Evolutionary conservation across 73 alveolate genomes (phyloP).

Genomic region (Uronychia binucleata): DNA sequence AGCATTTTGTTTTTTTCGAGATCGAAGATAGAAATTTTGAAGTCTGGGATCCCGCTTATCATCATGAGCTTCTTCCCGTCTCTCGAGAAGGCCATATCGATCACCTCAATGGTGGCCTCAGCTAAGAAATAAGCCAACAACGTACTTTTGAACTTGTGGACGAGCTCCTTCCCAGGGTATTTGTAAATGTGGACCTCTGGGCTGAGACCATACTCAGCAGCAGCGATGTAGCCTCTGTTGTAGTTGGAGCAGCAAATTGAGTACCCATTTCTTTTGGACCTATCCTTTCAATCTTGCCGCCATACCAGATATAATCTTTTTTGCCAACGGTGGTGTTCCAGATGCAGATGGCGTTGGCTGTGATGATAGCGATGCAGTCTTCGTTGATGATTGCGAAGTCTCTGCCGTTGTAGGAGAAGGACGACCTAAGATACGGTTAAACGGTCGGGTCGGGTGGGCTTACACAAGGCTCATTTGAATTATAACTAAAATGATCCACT

Average conservation of each 20-base stretch:
- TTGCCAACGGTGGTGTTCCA: slow-evolving; percentile 78
- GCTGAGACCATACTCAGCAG: slow-evolving; percentile 83
- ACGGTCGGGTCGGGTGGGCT: neutral
- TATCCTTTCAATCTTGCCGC: neutral
- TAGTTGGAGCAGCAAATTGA: slow-evolving; percentile 65
- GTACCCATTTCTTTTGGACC: slow-evolving; percentile 75
- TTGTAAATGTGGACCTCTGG: slow-evolving; percentile 81
- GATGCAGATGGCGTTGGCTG: slow-evolving; percentile 71
- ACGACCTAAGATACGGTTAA: neutral
- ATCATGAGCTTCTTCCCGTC: slow-evolving; percentile 76
- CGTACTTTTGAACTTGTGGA: slow-evolving; percentile 39
- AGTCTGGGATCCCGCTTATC: slow-evolving; percentile 83
- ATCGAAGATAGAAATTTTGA: slow-evolving; percentile 75
- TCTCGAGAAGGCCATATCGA: slow-evolving; percentile 77
- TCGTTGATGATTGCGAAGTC: slow-evolving; percentile 58
- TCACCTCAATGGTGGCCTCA: slow-evolving; percentile 62
- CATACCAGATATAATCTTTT: slow-evolving; percentile 76
- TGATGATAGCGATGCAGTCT: slow-evolving; percentile 48
- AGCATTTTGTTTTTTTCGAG: slow-evolving; percentile 63
- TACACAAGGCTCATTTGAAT: slow-evolving; percentile 1
- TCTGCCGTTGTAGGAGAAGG: slow-evolving; percentile 48
- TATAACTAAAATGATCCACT: no score
- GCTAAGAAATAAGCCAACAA: slow-evolving; percentile 5
- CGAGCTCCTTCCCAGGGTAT: slow-evolving; percentile 68
- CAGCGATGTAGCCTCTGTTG: slow-evolving; percentile 72